Evolutionary conservation across 2,329 filamentous ascomycete genomes (phyloP), one percentile per base, ranked within the genome.

Genomic region (Colletotrichum trifolii): DNA sequence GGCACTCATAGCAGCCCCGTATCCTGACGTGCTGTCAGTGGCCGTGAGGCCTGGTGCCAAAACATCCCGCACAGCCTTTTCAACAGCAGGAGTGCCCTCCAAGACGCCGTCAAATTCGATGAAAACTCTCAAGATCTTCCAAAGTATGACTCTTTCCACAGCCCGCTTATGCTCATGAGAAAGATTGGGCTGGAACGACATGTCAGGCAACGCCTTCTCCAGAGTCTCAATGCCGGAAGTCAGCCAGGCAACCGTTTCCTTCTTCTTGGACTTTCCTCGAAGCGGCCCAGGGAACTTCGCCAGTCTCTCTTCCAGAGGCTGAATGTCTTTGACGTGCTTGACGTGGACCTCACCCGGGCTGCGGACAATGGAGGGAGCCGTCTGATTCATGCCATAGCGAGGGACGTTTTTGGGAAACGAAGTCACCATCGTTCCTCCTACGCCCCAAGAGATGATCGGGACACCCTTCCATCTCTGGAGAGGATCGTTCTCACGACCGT

Each of bases 231-330:
- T 95, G 56, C 90, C 93, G 64, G 85, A 82, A 5, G 84, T 86
- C 48, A 99, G 82, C 96, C 96, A 99, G 2, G 87, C 78, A 47
- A 94, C 71, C 0, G 93, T 87, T 59, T 99, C 95, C 81, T 98
- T 99, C 83, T 99, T 99, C 83, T 97, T 98, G 2, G 90, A 89
- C 74, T 97, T 98, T 45, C 89, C 86, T 76, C 91, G 94, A 35
- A 99, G 81, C 3, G 96, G 96, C 0, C 96, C 96, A 0, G 96
- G 96, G 72, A 98, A 98, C 70, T 90, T 93, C 15, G 88, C 85
- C 53, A 96, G 80, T 2, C 89, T 86, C 39, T 96, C 93, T 33
- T 87, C 82, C 8, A 94, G 80, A 5, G 92, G 89, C 48, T 92
- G 81, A 36, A 93, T 82, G 47, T 94, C 89, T 74, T 91, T 96